These are phyloP conservation scores for Cucumis sativus DNA, from an alignment of 306 rosid species.

Conservation along the genomic window DNA sequence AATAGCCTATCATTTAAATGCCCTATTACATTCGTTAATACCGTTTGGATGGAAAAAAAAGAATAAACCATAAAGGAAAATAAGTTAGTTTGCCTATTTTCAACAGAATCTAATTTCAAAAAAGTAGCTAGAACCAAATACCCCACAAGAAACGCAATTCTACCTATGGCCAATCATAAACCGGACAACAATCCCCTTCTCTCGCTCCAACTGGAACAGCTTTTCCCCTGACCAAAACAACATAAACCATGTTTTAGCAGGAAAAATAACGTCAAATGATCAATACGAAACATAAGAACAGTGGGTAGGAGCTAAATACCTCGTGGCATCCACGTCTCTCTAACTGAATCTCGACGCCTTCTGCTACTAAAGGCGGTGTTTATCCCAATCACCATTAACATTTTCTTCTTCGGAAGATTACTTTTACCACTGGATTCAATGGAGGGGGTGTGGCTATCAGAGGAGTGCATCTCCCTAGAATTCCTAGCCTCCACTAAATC, in stretches of 20 bases:
- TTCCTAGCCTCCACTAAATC: conserved; percentile 69
- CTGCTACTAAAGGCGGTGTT: conserved; percentile 98
- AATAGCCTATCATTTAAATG: neutral
- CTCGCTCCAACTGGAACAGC: conserved; percentile 75
- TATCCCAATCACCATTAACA: conserved; percentile 78
- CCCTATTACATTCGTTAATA: neutral
- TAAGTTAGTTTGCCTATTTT: neutral
- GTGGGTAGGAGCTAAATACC: conserved; percentile 21
- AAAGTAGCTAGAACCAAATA: neutral
- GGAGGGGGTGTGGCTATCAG: conserved; percentile 25
- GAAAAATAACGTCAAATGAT: neutral
- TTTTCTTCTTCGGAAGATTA: conserved; percentile 43
- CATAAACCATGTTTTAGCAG: conserved; percentile 11
- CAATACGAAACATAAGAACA: neutral
- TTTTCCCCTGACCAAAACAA: conserved; percentile 51
- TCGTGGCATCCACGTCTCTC: conserved; percentile 99
- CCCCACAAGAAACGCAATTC: neutral
- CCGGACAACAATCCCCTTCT: conserved; percentile 89
- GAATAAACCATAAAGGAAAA: neutral
- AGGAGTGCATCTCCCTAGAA: conserved; percentile 33
- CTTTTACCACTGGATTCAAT: conserved; percentile 13
- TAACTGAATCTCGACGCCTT: conserved; percentile 87
- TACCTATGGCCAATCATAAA: conserved; percentile 99
- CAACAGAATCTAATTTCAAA: neutral
- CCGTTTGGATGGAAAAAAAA: neutral